Conservation (phyloP, 2,329 filamentous ascomycete species). For the Colletotrichum sp. region DNA sequence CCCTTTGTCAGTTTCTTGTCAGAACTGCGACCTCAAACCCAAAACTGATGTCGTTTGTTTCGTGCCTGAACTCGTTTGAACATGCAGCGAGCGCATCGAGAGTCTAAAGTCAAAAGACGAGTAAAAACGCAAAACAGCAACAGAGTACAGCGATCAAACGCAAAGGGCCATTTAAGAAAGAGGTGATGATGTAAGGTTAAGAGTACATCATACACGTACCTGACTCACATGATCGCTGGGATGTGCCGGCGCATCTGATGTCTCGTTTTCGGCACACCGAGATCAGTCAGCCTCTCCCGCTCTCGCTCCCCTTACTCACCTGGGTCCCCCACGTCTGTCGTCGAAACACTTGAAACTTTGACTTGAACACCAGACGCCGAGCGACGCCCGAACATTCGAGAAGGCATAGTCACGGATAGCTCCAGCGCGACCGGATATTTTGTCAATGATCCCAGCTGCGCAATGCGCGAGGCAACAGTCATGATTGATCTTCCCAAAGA, state of each 20-base stretch:
- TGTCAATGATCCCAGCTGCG: background rate
- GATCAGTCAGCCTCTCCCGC: background rate
- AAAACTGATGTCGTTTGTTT: background rate
- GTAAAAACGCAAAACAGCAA: background rate
- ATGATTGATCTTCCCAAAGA: background rate
- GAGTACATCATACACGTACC: background rate
- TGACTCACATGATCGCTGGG: background rate
- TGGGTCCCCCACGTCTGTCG: background rate
- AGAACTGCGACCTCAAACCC: background rate
- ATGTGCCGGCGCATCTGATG: background rate
- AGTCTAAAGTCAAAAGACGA: background rate
- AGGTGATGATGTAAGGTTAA: background rate
- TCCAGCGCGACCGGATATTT: background rate
- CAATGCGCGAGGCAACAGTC: background rate
- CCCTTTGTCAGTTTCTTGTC: slow-evolving; percentile 1
- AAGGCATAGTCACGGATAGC: background rate
- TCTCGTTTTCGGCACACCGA: background rate
- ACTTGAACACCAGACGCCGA: background rate
- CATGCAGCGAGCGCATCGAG: background rate
- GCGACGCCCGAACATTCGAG: background rate
- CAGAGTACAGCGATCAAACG: background rate
- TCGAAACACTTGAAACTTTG: slow-evolving; percentile 10
- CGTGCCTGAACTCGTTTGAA: background rate
- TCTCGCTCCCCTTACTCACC: background rate
- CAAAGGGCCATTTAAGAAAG: background rate